Conservation (phyloP, 768 basidiomycete species). For the Infundibulicybe gibba region DNA sequence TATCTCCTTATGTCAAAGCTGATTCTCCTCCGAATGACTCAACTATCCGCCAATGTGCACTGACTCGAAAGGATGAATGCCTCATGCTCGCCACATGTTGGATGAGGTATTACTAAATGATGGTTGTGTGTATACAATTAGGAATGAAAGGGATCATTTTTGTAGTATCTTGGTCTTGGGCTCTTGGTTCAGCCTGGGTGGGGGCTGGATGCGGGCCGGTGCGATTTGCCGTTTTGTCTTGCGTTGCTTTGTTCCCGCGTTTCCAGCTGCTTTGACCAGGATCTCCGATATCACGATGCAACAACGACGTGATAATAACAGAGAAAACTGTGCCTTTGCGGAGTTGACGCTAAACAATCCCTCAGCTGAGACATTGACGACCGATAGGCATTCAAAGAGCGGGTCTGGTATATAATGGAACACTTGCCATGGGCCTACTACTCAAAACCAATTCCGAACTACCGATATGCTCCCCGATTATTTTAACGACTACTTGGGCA, state of each 20-base stretch:
- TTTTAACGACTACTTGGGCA: constrained; percentile 5
- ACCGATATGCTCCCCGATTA: constrained; percentile 7
- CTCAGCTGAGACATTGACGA: constrained; percentile 2
- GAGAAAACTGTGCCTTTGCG: constrained; percentile 7
- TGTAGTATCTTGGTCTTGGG: no score
- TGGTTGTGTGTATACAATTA: no score
- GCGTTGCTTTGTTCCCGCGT: constrained; percentile 1
- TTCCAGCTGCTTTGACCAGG: constrained; percentile 3
- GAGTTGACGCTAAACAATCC: constrained; percentile 4
- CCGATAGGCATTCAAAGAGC: constrained; percentile 7
- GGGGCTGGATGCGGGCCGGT: no score
- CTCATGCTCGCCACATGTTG: no score
- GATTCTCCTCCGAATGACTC: no score
- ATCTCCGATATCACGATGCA: constrained; percentile 7
- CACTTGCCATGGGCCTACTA: constrained; percentile 3
- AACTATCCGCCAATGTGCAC: no score
- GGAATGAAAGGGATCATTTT: no score
- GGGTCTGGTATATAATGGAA: constrained; percentile 8
- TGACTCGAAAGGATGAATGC: no score
- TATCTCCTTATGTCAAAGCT: no score
- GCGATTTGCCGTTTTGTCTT: no score
- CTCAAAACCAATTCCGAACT: not conserved
- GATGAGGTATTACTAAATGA: no score
- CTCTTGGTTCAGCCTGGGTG: no score
- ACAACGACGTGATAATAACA: constrained; percentile 20